phyloP scores from a whole-genome alignment of 208 protist species.

The Trypanosoma brucei region DNA sequence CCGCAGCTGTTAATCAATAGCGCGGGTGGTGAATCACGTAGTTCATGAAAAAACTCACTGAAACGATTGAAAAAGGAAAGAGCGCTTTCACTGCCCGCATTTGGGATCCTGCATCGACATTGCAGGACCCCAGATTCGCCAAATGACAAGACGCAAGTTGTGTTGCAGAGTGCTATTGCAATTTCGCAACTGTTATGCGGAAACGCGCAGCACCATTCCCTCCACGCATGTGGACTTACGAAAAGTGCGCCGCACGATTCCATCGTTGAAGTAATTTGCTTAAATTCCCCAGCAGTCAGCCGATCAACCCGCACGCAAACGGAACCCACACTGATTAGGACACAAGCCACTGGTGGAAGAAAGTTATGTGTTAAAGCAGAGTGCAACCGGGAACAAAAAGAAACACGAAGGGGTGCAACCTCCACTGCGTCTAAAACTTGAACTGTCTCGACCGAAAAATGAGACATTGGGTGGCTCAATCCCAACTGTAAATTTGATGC shows the following conservation, averaged over 20 bases:
- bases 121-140: slow-evolving; percentile 3
- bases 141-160: slow-evolving; percentile 16
- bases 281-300: slow-evolving; percentile 19
- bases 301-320: slow-evolving; percentile 19
- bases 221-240: slow-evolving; percentile 37
- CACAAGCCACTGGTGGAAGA: slow-evolving; percentile 41
- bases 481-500: neutral
- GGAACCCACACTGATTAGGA: slow-evolving; percentile 33
- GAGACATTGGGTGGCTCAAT: slow-evolving; percentile 1
- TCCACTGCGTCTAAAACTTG: slow-evolving; percentile 17
- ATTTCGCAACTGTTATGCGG: slow-evolving; percentile 62
- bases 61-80: neutral
- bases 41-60: slow-evolving; percentile 22
- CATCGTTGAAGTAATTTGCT: slow-evolving; percentile 11
- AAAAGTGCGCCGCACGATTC: slow-evolving; percentile 21
- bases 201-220: slow-evolving; percentile 42
- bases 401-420: slow-evolving; percentile 14
- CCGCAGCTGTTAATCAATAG: slow-evolving; percentile 12
- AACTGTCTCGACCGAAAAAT: slow-evolving; percentile 13
- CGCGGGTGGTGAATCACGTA: slow-evolving; percentile 7
- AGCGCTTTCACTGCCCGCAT: neutral
- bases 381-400: slow-evolving; percentile 13
- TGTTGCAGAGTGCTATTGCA: slow-evolving; percentile 23
- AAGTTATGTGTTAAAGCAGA: slow-evolving; percentile 18
- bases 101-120: slow-evolving; percentile 11